Evolutionary conservation across 768 basidiomycete genomes (phyloP), one percentile per base, ranked within the genome.

Genomic region (Russula emetica): DNA sequence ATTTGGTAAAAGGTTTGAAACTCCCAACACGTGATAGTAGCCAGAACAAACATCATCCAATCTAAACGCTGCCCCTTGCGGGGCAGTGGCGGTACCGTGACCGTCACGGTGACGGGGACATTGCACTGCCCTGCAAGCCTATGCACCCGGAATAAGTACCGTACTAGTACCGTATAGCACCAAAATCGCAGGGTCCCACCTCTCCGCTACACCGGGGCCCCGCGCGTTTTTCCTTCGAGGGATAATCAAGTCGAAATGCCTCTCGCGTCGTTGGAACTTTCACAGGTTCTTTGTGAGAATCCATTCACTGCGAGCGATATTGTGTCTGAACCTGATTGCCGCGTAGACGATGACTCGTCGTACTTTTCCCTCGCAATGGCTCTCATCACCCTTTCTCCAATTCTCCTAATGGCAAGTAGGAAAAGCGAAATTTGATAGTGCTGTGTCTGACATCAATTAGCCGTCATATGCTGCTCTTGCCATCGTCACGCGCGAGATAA

Each of bases 401-500:
- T 75, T 54, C 69, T 75, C 6, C 53, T 76, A 20, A 75, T 74
- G 64, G 74, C 71, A 58, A 61, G 67, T 60, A 6, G 30, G 22
- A 14, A 2, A 3, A 26, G 14, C 4, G 10, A 47, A 16, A 40
- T 13, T 16, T 47, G 24, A 14, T 52, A 18, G 24, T 51, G 14
- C 32, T 40, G 7, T 22, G 34, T 53, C 26, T 61, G 34, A 51
- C 38, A 34, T 22, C 9, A 24, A 49, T 6, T 18, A 93, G 90
- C 84, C 91, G 40, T 86, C 89, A 14, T 93, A 93, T 73, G 88
- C 88, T 8, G 86, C 80, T 3, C 78, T 93, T 11, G 82, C 85
- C 2, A 80, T 90, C 3, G 83, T 87, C 66, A 90, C 87, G 4
- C 85, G 92, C 32, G 92, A 94, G 73, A 81, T 88, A 56, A 76